Conservation (phyloP, 1,284 basidiomycete genomes). For the Quambalaria eucalypti region DNA sequence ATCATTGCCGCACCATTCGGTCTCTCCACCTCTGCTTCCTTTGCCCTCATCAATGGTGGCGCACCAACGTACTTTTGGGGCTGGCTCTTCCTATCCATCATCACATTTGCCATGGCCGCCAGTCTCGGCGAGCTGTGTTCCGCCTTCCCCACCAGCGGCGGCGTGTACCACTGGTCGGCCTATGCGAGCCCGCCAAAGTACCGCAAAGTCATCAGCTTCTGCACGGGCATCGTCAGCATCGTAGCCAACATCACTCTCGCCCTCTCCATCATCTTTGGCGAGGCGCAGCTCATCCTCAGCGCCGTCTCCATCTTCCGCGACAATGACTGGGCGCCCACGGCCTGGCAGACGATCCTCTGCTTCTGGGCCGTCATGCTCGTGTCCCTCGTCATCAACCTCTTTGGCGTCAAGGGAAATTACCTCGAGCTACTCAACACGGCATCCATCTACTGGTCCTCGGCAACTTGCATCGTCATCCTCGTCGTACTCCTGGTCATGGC, state of each 20-base stretch:
- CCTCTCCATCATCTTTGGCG: constrained; percentile 52
- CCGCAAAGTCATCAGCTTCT: constrained; percentile 49
- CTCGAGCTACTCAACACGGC: constrained; percentile 44
- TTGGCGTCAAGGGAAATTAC: constrained; percentile 27
- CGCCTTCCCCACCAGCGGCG: constrained; percentile 50
- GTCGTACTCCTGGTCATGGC: constrained; percentile 49
- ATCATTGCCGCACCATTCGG: constrained; percentile 51
- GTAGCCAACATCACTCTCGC: constrained; percentile 51
- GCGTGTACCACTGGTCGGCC: constrained; percentile 51
- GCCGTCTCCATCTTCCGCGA: constrained; percentile 48
- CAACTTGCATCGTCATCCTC: constrained; percentile 50
- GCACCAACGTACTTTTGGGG: constrained; percentile 47
- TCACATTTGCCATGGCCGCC: constrained; percentile 50
- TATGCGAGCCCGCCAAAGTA: constrained; percentile 49
- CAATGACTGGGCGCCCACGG: constrained; percentile 26
- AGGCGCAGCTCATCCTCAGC: constrained; percentile 49
- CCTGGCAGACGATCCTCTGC: constrained; percentile 45
- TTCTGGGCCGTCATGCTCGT: constrained; percentile 50
- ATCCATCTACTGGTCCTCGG: constrained; percentile 50
- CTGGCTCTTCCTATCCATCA: constrained; percentile 51
- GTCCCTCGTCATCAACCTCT: constrained; percentile 44
- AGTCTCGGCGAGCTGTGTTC: constrained; percentile 51
- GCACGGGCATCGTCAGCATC: constrained; percentile 51
- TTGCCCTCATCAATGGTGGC: constrained; percentile 49
- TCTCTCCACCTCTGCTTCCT: constrained; percentile 48